Conservation (phyloP, 2,329 filamentous ascomycete species). For the Aspergillus piperis region DNA sequence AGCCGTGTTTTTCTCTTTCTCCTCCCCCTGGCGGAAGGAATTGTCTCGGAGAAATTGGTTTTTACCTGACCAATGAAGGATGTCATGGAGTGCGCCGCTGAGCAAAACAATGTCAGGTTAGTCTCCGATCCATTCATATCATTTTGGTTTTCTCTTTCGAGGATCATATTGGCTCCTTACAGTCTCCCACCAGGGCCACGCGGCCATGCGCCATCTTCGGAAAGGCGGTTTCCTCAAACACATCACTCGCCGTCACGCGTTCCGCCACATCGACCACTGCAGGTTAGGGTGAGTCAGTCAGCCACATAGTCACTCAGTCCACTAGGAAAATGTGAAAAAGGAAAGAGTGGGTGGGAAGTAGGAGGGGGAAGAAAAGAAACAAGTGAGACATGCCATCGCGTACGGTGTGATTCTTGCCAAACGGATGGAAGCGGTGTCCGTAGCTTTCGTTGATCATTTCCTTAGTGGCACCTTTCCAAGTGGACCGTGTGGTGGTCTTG, state of each 20-base stretch:
- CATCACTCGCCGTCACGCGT: conserved; percentile 8
- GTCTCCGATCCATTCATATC: background rate
- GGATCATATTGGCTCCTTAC: background rate
- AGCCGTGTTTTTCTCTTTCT: background rate
- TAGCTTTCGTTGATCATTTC: conserved; percentile 7
- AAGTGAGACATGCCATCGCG: background rate
- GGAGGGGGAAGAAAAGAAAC: no score
- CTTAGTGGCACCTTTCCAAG: conserved; percentile 1
- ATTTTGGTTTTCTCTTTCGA: no score
- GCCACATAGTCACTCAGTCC: no score
- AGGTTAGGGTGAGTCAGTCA: no score
- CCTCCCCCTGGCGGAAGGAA: no score
- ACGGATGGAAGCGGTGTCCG: conserved; percentile 2
- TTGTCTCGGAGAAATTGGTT: no score
- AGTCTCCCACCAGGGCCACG: conserved; percentile 2
- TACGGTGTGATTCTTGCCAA: background rate
- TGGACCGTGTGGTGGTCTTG: background rate
- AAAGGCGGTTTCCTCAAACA: conserved; percentile 4
- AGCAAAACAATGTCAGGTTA: background rate
- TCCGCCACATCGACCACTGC: conserved; percentile 1
- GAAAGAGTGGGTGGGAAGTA: background rate
- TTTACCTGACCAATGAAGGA: background rate
- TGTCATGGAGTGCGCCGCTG: background rate
- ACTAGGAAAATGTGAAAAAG: background rate
- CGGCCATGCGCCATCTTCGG: conserved; percentile 5